Conservation (phyloP, 805 yeast species). For the Yarrowia sp. region DNA sequence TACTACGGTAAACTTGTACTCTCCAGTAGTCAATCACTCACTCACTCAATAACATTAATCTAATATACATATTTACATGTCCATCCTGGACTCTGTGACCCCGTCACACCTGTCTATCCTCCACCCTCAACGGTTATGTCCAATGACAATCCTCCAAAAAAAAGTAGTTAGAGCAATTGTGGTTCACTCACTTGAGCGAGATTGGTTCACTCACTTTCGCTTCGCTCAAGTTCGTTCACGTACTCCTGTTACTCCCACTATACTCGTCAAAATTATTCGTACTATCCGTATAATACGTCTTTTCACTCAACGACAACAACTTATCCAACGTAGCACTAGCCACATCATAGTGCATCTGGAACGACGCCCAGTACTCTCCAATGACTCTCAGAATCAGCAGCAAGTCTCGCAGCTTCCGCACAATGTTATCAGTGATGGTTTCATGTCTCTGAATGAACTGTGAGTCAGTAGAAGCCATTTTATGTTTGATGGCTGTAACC, state of each 20-base stretch:
- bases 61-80: constrained; percentile 13
- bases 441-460: constrained; percentile 22
- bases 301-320: constrained; percentile 11
- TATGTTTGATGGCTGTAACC: constrained; percentile 17
- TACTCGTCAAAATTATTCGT: not conserved
- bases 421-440: constrained; percentile 22
- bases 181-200: too few species aligned
- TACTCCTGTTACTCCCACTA: constrained; percentile 13
- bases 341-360: constrained; percentile 25
- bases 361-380: constrained; percentile 27
- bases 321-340: constrained; percentile 23
- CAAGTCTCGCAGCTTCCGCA: constrained; percentile 22
- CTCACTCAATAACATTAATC: constrained; percentile 15
- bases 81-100: not conserved
- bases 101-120: not conserved
- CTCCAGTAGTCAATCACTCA: too few species aligned
- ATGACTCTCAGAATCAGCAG: constrained; percentile 21
- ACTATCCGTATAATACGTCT: constrained; percentile 19
- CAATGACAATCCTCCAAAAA: too few species aligned
- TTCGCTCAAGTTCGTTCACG: not conserved
- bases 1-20: too few species aligned
- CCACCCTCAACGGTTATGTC: too few species aligned
- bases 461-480: constrained; percentile 10
- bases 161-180: too few species aligned
- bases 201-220: too few species aligned